Conservation (phyloP, 495 filamentous ascomycete genomes). For the Neurospora sp. region DNA sequence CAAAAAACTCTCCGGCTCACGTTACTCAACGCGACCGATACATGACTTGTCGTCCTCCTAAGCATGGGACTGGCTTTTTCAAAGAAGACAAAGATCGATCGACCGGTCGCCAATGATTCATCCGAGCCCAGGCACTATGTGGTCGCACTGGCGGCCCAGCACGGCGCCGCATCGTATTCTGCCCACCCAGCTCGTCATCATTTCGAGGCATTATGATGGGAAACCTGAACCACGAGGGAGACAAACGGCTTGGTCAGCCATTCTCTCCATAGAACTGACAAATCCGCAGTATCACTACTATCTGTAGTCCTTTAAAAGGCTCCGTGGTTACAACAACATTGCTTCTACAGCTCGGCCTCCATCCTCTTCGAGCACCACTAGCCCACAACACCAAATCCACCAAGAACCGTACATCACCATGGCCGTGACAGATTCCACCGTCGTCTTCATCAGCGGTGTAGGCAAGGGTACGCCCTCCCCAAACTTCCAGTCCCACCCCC, state of each 20-base stretch:
- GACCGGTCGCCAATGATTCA: neutral
- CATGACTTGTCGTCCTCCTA: neutral
- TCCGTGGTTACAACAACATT: neutral
- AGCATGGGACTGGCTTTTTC: neutral
- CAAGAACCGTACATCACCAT: neutral
- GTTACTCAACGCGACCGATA: neutral
- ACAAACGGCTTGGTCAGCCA: neutral
- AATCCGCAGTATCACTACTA: neutral
- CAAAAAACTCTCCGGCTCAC: neutral
- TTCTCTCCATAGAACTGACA: neutral
- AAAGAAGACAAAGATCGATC: neutral
- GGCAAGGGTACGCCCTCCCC: conserved; percentile 5
- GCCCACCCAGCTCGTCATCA: neutral
- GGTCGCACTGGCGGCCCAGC: neutral
- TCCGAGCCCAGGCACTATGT: neutral
- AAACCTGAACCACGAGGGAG: neutral
- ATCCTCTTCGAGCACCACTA: neutral
- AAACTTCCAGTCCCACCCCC: no score
- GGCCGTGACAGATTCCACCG: conserved; percentile 3
- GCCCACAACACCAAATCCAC: neutral
- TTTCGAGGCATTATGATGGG: neutral
- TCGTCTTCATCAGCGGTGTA: conserved; percentile 11
- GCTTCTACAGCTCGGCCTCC: neutral
- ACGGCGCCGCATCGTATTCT: neutral
- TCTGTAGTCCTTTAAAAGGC: neutral